Evolutionary conservation across 129 eudicot genomes (phyloP), one percentile per base, ranked within the genome.

Genomic region (Gnaphalium uliginosum): DNA sequence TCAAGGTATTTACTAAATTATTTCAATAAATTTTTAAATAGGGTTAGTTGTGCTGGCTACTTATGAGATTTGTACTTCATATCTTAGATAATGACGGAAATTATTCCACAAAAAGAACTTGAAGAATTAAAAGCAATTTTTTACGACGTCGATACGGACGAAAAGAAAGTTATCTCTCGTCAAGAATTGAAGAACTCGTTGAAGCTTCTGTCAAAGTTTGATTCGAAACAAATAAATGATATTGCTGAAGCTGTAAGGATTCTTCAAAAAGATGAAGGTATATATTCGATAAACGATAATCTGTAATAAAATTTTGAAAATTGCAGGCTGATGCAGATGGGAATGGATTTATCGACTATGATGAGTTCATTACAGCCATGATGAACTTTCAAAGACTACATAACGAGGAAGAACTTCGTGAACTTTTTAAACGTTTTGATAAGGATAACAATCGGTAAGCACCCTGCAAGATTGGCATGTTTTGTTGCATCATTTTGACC

Each of bases 291-390:
- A 33, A 61, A 50, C 46, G 27, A 1, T 11, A 11, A 10, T 33
- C 59, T 27, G 35, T 58, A 10, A 26, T 58, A 9, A 35, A 59
- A 17, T 53, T 66, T 18, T 19, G 19, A 58, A 66, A 25, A 0
- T 46, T 30, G 69, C 79, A 93, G 98, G 98, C 96, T 66, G 98
- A 93, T 73, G 90, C 88, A 58, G 95, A 93, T 80, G 88, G 89
- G 54, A 68, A 88, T 64, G 98, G 96, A 62, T 63, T 83, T 18
- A 90, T 93, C 4, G 92, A 88, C 74, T 90, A 88, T 82, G 78
- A 79, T 22, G 96, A 93, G 88, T 93, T 90, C 77, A 76, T 83
- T 17, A 90, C 91, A 37, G 91, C 96, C 46, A 93, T 96, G 66
- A 90, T 86, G 89, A 90, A 90, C 81, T 83, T 88, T 72, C 81